Evolutionary conservation across 2,329 filamentous ascomycete genomes (phyloP), one percentile per base, ranked within the genome.

Genomic region (Venturiaceae sp.): DNA sequence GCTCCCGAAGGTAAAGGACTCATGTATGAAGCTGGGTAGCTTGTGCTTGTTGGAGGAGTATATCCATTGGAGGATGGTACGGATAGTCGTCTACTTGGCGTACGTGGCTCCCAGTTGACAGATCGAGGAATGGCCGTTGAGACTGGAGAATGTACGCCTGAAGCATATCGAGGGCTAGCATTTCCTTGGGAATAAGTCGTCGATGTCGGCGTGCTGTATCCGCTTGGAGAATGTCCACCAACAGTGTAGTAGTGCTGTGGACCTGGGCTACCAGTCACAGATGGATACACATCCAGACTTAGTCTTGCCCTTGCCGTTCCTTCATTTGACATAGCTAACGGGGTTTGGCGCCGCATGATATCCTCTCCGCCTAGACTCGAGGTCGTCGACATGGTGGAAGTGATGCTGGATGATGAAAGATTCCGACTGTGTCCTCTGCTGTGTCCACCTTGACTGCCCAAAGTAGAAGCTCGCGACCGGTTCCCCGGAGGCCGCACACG

Each of bases 331-430:
- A 95, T 94, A 60, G 92, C 87, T 21, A 96, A 76, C 0, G 91
- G 89, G 23, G 90, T 85, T 5, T 91, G 92, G 28, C 89, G 82
- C 60, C 87, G 83, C 54, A 90, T 83, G 39, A 80, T 72, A 59
- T 90, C 87, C 47, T 84, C 83, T 23, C 68, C 69, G 55, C 69
- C 64, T 57, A 67, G 67, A 33, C 62, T 68, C 62, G 81, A 85
- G 60, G 86, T 86, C 53, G 78, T 85, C 1, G 88, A 91, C 57
- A 83, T 75, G 6, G 86, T 85, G 0, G 90, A 92, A 28, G 83
- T 79, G 65, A 96, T 90, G 70, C 90, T 96, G 0, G 92, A 96
- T 2, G 90, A 84, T 0, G 92, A 96, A 2, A 96, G 75, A 70
- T 96, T 96, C 60, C 91, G 81, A 60, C 80, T 81, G 33, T 88